Evolutionary conservation across 768 basidiomycete species (phyloP).

Genomic region (Amanita pallidorosea): DNA sequence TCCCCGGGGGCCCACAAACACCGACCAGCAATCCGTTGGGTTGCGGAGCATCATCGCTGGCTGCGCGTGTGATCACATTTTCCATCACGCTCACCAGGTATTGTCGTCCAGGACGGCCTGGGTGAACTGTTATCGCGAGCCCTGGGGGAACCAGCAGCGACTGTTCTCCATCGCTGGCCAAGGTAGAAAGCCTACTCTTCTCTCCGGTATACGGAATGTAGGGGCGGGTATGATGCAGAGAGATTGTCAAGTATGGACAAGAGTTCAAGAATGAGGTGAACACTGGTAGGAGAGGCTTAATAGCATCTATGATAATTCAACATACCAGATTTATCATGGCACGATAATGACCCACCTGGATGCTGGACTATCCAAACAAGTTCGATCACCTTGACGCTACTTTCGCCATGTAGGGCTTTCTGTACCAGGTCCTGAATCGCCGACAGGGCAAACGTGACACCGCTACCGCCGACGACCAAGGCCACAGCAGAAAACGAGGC

Average conservation of each 20-base stretch:
- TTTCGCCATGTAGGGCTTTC: constrained; percentile 19
- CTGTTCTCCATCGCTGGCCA: neutral
- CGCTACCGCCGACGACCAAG: constrained; percentile 47
- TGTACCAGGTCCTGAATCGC: constrained; percentile 38
- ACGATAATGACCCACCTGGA: constrained; percentile 9
- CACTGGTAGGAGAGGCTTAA: neutral
- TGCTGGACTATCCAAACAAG: constrained; percentile 40
- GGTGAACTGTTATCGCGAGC: constrained; percentile 19
- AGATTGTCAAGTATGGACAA: neutral
- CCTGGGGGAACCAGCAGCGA: neutral
- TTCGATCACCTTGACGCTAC: constrained; percentile 32
- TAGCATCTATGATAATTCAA: neutral
- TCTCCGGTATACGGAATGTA: neutral
- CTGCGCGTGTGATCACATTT: constrained; percentile 31
- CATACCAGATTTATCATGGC: neutral
- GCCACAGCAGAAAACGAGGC: constrained; percentile 40
- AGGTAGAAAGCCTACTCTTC: neutral
- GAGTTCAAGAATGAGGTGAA: neutral
- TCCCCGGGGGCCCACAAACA: constrained; percentile 47
- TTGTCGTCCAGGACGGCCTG: constrained; percentile 45
- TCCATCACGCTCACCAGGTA: constrained; percentile 38
- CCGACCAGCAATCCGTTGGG: constrained; percentile 42
- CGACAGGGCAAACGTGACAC: constrained; percentile 43
- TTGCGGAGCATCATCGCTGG: constrained; percentile 22
- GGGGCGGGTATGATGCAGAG: neutral